Evolutionary conservation across 805 yeast genomes (phyloP).

Genomic region (Wickerhamomyces queroliae): DNA sequence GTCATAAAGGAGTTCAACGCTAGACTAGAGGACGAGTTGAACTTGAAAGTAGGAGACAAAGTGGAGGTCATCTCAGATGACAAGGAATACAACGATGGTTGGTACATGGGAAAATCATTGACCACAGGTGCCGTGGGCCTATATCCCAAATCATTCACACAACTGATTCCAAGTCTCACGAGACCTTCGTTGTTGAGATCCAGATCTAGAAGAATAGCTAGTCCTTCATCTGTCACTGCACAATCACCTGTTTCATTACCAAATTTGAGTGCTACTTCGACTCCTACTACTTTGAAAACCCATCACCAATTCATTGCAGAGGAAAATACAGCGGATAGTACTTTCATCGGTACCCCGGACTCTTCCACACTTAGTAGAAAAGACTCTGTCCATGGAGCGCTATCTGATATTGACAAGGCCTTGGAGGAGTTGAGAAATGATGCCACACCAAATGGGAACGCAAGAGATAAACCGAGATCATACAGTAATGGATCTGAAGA

Average conservation of each 20-base stretch:
- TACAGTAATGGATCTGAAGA: constrained; percentile 15
- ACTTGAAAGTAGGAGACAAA: constrained; percentile 74
- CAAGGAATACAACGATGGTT: constrained; percentile 89
- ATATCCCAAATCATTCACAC: constrained; percentile 88
- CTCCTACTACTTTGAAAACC: constrained; percentile 7
- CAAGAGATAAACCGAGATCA: constrained; percentile 7
- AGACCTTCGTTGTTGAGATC: constrained; percentile 47
- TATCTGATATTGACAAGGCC: constrained; percentile 71
- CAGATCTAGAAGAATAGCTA: constrained; percentile 47
- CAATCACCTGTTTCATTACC: constrained; percentile 13
- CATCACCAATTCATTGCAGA: constrained; percentile 1
- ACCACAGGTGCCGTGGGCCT: constrained; percentile 73
- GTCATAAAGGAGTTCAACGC: constrained; percentile 86
- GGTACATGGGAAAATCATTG: constrained; percentile 89
- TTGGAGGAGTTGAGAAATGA: constrained; percentile 50
- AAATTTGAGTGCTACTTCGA: constrained; percentile 1
- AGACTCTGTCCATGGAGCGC: constrained; percentile 41
- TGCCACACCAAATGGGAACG: constrained; percentile 7
- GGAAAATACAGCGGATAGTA: constrained; percentile 4
- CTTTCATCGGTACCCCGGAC: background rate
- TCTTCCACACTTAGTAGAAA: constrained; percentile 1
- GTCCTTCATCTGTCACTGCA: constrained; percentile 18
- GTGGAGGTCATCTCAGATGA: constrained; percentile 90
- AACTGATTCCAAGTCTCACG: constrained; percentile 32
- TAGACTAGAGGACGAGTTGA: constrained; percentile 85